phyloP scores from a whole-genome alignment of 2,329 filamentous ascomycete species.

The Neophaeococcomyces aloes region DNA sequence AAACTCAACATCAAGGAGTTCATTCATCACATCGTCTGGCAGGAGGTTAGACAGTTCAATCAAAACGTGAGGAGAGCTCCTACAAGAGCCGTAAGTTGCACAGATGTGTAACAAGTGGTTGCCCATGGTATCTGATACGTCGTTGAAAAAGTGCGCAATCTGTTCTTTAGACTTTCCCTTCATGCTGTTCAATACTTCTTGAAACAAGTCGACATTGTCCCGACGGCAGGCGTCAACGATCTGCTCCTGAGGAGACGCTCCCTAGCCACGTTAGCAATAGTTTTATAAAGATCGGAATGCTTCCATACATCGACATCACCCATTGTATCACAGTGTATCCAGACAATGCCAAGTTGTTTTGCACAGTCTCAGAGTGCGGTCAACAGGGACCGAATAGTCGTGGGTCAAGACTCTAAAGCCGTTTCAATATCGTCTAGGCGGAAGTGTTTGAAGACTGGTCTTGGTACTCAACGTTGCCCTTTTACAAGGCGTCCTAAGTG shows the following conservation, averaged over 20 bases:
- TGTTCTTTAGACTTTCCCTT: slow-evolving; percentile 49
- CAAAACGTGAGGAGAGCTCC: slow-evolving; percentile 23
- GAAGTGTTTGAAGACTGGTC: too few relatives aligned
- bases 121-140: slow-evolving; percentile 72
- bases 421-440: too few relatives aligned
- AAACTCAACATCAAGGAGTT: slow-evolving; percentile 37
- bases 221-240: slow-evolving; percentile 86
- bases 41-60: slow-evolving; percentile 1
- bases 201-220: slow-evolving; percentile 79
- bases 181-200: slow-evolving; percentile 57
- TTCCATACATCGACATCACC: slow-evolving; percentile 34
- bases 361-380: too few relatives aligned
- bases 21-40: slow-evolving; percentile 38
- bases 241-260: slow-evolving; percentile 73
- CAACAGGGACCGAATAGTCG: too few relatives aligned
- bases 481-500: too few relatives aligned
- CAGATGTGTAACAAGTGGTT: slow-evolving; percentile 86
- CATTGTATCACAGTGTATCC: too few relatives aligned
- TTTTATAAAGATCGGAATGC: neutral
- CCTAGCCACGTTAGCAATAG: slow-evolving; percentile 40
- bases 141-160: slow-evolving; percentile 71
- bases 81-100: slow-evolving; percentile 75
- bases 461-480: too few relatives aligned
- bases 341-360: too few relatives aligned
- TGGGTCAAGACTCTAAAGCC: too few relatives aligned